Percentiles rank a stretch among this genome's conserved stretches.
phyloP scores from a whole-genome alignment of 768 basidiomycete species.

The Tephrocybe sp. region DNA sequence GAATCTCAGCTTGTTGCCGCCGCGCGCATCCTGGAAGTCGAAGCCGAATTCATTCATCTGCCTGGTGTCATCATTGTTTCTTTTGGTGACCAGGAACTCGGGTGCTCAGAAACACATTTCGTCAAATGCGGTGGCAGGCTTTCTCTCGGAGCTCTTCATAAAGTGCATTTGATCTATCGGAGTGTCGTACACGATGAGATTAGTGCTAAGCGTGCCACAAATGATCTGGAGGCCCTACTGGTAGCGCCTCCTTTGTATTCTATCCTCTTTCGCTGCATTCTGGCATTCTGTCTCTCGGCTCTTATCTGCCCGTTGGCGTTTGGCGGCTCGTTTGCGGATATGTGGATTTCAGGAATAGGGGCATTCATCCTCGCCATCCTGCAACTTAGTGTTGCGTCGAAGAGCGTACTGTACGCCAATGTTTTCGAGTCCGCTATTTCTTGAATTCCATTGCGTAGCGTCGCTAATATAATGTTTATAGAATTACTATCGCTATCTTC shows the following conservation, averaged over 20 bases:
- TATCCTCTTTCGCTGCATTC: slow-evolving; percentile 54
- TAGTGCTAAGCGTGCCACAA: slow-evolving; percentile 74
- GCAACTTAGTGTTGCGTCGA: slow-evolving; percentile 72
- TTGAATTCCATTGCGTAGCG: neutral
- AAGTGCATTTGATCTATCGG: slow-evolving; percentile 84
- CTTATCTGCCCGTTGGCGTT: slow-evolving; percentile 86
- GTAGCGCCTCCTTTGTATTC: slow-evolving; percentile 65
- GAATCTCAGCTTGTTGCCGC: slow-evolving; percentile 90
- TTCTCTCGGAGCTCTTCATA: slow-evolving; percentile 81
- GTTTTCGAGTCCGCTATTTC: slow-evolving; percentile 77
- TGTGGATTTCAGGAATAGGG: slow-evolving; percentile 75
- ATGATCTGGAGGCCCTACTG: slow-evolving; percentile 63
- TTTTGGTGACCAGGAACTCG: slow-evolving; percentile 88
- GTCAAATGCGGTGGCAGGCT: slow-evolving; percentile 77
- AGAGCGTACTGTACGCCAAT: slow-evolving; percentile 82
- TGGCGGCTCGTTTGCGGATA: slow-evolving; percentile 81
- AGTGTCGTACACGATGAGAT: slow-evolving; percentile 90
- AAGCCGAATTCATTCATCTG: slow-evolving; percentile 89
- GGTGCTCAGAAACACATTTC: slow-evolving; percentile 87
- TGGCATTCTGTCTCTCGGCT: slow-evolving; percentile 72
- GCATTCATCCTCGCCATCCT: slow-evolving; percentile 69
- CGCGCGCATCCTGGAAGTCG: slow-evolving; percentile 85
- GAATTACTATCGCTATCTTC: slow-evolving; percentile 79
- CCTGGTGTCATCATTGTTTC: slow-evolving; percentile 83
- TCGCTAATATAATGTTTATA: slow-evolving; percentile 29